These are phyloP conservation scores for Cyamopsis tetragonoloba DNA, from an alignment of 306 rosid species.

Conservation along the genomic window DNA sequence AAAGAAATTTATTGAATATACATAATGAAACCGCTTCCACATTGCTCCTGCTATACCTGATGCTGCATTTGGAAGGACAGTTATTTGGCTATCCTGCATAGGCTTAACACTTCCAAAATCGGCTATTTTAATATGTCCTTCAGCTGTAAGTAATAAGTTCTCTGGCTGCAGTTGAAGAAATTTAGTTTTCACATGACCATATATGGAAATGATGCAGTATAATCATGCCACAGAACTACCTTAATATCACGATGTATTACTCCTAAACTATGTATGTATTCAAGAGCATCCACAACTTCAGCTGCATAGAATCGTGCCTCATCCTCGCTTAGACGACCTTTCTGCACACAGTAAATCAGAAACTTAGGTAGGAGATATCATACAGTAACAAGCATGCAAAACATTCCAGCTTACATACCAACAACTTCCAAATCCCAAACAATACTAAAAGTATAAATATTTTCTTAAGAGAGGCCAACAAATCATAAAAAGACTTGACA, in stretches of 20 bases:
- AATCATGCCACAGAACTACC: slow-evolving; percentile 50
- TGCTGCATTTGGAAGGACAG: slow-evolving; percentile 98
- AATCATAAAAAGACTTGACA: background rate
- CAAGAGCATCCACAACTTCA: slow-evolving; percentile 95
- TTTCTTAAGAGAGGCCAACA: background rate
- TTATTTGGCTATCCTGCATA: slow-evolving; percentile 87
- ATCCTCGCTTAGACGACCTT: slow-evolving; percentile 74
- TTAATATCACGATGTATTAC: slow-evolving; percentile 97
- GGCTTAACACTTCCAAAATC: slow-evolving; percentile 99
- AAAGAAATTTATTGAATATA: slow-evolving; percentile 3
- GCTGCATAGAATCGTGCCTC: slow-evolving; percentile 96
- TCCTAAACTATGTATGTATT: slow-evolving; percentile 92
- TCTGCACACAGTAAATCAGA: slow-evolving; percentile 55
- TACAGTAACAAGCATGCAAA: slow-evolving; percentile 14
- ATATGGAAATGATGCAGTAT: slow-evolving; percentile 23
- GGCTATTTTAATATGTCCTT: slow-evolving; percentile 93
- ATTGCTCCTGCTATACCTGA: slow-evolving; percentile 57
- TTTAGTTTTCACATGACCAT: slow-evolving; percentile 26
- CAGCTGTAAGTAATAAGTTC: slow-evolving; percentile 83
- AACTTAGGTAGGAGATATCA: slow-evolving; percentile 23
- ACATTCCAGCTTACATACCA: background rate
- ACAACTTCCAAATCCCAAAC: background rate
- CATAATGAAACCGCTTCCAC: slow-evolving; percentile 1
- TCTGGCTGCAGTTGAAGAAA: slow-evolving; percentile 76
- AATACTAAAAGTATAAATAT: background rate